These are phyloP conservation scores for Platismatia glauca DNA, from an alignment of 495 filamentous ascomycete genomes.

Conservation along the genomic window DNA sequence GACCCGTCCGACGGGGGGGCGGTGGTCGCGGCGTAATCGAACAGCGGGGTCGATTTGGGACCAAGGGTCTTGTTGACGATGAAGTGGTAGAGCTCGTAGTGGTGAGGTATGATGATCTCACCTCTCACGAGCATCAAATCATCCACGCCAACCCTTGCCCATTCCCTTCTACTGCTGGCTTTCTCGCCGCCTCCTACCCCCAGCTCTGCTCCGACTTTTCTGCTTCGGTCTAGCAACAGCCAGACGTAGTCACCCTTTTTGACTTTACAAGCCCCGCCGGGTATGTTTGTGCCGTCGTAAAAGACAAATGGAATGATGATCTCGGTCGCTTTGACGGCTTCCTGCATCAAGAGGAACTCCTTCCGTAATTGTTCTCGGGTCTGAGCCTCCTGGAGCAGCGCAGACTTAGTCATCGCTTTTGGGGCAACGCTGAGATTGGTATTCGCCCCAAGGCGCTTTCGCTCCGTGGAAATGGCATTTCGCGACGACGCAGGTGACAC, in stretches of 20 bases:
- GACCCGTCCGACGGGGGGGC: slow-evolving; percentile 27
- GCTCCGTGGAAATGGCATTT: slow-evolving; percentile 31
- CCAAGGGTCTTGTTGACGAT: slow-evolving; percentile 78
- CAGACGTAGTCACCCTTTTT: slow-evolving; percentile 90
- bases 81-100: slow-evolving; percentile 96
- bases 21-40: slow-evolving; percentile 59
- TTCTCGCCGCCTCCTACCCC: slow-evolving; percentile 53
- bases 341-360: slow-evolving; percentile 76
- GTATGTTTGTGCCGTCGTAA: slow-evolving; percentile 95
- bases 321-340: slow-evolving; percentile 79
- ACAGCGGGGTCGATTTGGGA: slow-evolving; percentile 60
- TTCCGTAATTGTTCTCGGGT: slow-evolving; percentile 74
- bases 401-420: slow-evolving; percentile 76
- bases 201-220: slow-evolving; percentile 80
- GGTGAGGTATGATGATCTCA: slow-evolving; percentile 90
- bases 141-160: slow-evolving; percentile 91
- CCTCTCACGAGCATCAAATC: slow-evolving; percentile 91
- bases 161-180: slow-evolving; percentile 63
- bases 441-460: slow-evolving; percentile 55
- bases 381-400: slow-evolving; percentile 69
- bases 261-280: slow-evolving; percentile 67
- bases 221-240: slow-evolving; percentile 82
- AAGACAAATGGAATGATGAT: slow-evolving; percentile 94
- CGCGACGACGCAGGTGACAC: slow-evolving; percentile 31
- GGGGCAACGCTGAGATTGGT: slow-evolving; percentile 58